Conservation (phyloP, 176 grass and related monocot species). For the Rhipidocladum racemiflorum region DNA sequence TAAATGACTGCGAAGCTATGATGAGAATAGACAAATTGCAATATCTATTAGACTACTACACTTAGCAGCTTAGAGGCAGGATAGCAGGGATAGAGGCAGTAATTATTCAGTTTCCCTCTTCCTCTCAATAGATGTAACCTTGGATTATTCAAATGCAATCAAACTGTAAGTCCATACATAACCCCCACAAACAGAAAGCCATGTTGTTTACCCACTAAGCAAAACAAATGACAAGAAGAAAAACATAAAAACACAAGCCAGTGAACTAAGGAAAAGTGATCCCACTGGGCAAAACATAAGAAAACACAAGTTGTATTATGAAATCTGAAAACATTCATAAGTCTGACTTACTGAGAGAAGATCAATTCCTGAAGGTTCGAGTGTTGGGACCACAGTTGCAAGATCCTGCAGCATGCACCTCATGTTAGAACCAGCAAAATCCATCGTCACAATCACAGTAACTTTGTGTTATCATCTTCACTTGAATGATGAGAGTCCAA, state of each 20-base stretch:
- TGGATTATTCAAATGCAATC: neutral
- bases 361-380: conserved; percentile 67
- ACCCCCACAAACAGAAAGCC: neutral
- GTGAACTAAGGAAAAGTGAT: neutral
- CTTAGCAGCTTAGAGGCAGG: neutral
- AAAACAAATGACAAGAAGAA: neutral
- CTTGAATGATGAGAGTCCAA: neutral
- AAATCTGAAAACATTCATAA: neutral
- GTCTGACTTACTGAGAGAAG: conserved; percentile 71
- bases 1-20: neutral
- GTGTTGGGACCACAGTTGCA: conserved; percentile 51
- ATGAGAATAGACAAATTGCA: neutral
- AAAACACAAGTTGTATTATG: neutral
- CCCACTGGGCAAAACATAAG: neutral
- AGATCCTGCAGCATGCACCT: conserved; percentile 56
- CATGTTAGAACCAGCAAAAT: conserved; percentile 17
- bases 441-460: neutral
- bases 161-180: neutral
- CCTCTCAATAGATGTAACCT: neutral
- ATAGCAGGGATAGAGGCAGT: neutral
- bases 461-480: neutral
- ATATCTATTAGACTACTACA: neutral
- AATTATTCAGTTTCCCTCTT: neutral
- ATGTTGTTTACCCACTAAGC: neutral
- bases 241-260: neutral